phyloP scores from a whole-genome alignment of 306 rosid species.

The Luffa aegyptiaca region DNA sequence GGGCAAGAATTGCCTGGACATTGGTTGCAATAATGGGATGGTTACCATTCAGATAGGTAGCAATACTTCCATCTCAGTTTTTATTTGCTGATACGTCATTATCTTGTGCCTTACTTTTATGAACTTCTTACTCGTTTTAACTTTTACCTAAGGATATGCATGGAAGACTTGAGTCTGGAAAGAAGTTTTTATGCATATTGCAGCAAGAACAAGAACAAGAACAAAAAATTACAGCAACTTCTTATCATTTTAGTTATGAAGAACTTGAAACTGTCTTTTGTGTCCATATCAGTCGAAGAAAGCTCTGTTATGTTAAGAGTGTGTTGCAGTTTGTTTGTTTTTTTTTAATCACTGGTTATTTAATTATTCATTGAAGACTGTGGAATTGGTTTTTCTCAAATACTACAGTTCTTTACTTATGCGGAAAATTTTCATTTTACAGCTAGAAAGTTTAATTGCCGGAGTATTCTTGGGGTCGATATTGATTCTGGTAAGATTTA shows the following conservation, averaged over 20 bases:
- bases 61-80: background rate
- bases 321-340: background rate
- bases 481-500: conserved; percentile 71
- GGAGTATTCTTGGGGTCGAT: conserved; percentile 76
- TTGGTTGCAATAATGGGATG: conserved; percentile 74
- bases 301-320: background rate
- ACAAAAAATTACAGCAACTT: background rate
- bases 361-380: background rate
- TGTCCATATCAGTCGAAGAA: background rate
- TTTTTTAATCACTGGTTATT: background rate
- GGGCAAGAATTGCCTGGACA: conserved; percentile 79
- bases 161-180: background rate
- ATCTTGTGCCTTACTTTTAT: background rate
- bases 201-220: background rate
- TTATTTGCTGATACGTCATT: background rate
- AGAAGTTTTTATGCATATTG: background rate
- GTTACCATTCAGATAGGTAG: conserved; percentile 78
- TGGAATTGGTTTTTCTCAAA: background rate
- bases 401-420: background rate
- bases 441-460: conserved; percentile 73
- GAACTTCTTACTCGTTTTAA: background rate
- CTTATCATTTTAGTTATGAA: background rate
- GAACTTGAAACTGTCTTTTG: background rate
- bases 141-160: background rate
- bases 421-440: background rate